A percentile compares a stretch with the other conserved stretches of the same genome.
Conservation (phyloP, 176 grass and related monocot genomes). For the Ensete glaucum region DNA sequence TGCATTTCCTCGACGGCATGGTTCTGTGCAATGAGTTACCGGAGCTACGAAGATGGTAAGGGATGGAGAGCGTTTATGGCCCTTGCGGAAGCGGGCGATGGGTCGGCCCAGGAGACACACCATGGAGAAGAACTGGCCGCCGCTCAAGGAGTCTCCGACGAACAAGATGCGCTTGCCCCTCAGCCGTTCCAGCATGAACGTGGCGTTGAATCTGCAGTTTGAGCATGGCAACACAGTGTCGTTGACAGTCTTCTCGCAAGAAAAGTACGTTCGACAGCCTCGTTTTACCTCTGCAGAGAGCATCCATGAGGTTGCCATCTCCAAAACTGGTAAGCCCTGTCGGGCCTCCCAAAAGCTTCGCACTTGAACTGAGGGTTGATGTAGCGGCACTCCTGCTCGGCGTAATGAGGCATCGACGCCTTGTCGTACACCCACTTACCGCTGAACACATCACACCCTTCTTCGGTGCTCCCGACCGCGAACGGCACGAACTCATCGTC, state of each 20-base stretch:
- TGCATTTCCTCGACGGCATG: neutral
- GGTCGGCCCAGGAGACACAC: neutral
- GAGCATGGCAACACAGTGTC: neutral
- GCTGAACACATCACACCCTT: slow-evolving; percentile 14
- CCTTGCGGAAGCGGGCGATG: neutral
- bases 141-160: slow-evolving; percentile 6
- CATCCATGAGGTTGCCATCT: slow-evolving; percentile 21
- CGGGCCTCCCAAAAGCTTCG: slow-evolving; percentile 8
- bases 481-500: neutral
- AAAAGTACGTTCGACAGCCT: too few relatives aligned
- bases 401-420: slow-evolving; percentile 3
- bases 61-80: neutral
- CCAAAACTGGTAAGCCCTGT: slow-evolving; percentile 7
- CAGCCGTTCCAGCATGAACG: slow-evolving; percentile 17
- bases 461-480: slow-evolving; percentile 1
- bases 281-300: slow-evolving; percentile 10
- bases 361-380: slow-evolving; percentile 13
- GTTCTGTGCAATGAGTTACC: slow-evolving; percentile 1
- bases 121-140: slow-evolving; percentile 10
- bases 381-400: slow-evolving; percentile 1
- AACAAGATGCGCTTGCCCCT: slow-evolving; percentile 12
- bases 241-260: too few relatives aligned
- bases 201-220: slow-evolving; percentile 14
- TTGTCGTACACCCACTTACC: slow-evolving; percentile 12
- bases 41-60: slow-evolving; percentile 30